Evolutionary conservation across 2,329 filamentous ascomycete species (phyloP), one percentile per base, ranked within the genome.

Genomic region (Rutstroemia sp.): DNA sequence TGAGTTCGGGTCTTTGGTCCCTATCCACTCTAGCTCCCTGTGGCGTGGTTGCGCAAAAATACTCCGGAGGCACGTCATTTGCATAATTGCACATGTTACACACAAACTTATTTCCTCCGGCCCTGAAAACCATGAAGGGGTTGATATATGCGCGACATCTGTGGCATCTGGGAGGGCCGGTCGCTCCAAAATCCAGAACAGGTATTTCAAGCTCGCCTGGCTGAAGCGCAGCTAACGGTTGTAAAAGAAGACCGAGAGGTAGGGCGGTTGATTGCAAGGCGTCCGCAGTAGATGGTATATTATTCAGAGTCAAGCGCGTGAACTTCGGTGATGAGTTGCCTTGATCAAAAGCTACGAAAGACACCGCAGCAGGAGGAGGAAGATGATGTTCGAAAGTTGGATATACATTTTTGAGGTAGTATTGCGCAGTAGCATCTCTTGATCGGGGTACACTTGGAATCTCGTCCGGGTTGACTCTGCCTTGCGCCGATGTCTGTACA

Each of bases 51-150:
- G 94, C 92, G 54, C 90, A 88, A 71, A 95, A 99, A 73, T 99
- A 99, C 69, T 96, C 92, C 1, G 88, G 74, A 0, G 90, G 78
- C 0, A 95, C 95, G 68, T 99, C 94, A 70, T 97, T 99, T 50
- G 94, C 91, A 71, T 97, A 95, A 21, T 88, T 94, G 75, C 94
- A 99, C 74, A 99, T 89, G 69, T 99, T 99, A 76, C 94, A 99
- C 52, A 96, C 90, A 70, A 96, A 95, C 71, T 95, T 96, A 74
- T 92, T 96, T 57, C 94, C 94, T 39, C 92, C 92, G 16, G 88
- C 87, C 58, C 88, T 83, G 79, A 99, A 99, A 69, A 92, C 88
- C 94, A 99, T 97, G 71, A 99, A 99, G 1, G 94, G 94, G 69
- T 99, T 99, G 74, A 99, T 95, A 73, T 99, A 99, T 14, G 92